Evolutionary conservation across 2,329 filamentous ascomycete genomes (phyloP), one percentile per base, ranked within the genome.

Genomic region (Ophiocordyceps camponoti-floridani): DNA sequence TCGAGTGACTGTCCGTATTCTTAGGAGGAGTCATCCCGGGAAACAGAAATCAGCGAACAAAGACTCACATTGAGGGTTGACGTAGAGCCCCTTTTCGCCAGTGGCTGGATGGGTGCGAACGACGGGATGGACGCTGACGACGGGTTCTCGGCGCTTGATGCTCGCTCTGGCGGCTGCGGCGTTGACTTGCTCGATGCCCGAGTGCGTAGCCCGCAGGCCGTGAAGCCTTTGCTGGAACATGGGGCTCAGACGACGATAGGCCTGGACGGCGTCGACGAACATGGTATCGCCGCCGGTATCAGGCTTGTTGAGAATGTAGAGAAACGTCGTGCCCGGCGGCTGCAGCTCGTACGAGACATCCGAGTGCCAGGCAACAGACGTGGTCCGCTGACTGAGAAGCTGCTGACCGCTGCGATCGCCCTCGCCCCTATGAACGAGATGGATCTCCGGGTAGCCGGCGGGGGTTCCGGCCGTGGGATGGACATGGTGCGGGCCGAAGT

Each of bases 331-430:
- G 28, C 86, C 85, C 0, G 88, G 86, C 1, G 88, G 86, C 63
- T 95, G 87, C 51, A 75, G 67, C 65, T 94, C 88, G 57, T 93
- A 94, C 0, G 82, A 84, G 1, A 94, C 80, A 52, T 94, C 87
- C 0, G 79, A 84, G 64, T 94, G 87, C 86, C 86, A 94, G 8
- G 84, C 84, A 1, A 93, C 78, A 1, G 80, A 84, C 62, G 80
- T 89, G 4, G 83, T 88, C 19, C 82, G 73, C 42, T 75, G 74
- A 47, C 59, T 53, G 51, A 86, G 79, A 60, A 82, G 83, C 43
- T 73, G 67, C 18, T 72, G 63, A 18, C 47, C 75, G 65, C 43
- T 75, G 27, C 50, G 54, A 49, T 67, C 63, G 26, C 59, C 58
- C 16, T 62, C 79, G 18, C 76, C 77, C 37, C 84, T 75, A 61